Evolutionary conservation across 108 stramenopile species (phyloP).

Genomic region (Pseudonitzschia multiseries): DNA sequence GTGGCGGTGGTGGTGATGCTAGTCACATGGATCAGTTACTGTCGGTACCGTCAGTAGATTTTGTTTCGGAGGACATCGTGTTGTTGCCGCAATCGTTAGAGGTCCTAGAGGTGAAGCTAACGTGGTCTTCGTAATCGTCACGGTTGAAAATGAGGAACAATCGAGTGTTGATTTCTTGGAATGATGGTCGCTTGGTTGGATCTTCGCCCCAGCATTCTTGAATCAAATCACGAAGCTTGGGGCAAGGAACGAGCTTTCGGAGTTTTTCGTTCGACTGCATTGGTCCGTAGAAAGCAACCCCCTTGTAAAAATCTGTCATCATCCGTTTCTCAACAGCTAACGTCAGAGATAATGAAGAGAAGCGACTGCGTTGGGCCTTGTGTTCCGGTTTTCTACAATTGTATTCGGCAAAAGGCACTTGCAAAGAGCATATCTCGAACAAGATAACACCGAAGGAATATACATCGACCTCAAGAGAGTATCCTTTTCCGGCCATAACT

Average conservation of each 20-base stretch:
- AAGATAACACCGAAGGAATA: slow-evolving; percentile 57
- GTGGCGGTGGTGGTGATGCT: too few relatives aligned
- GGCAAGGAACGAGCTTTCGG: slow-evolving; percentile 26
- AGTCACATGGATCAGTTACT: too few relatives aligned
- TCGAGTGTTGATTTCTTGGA: neutral
- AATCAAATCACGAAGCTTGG: slow-evolving; percentile 32
- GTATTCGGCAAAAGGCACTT: slow-evolving; percentile 28
- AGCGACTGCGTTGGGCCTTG: neutral
- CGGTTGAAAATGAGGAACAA: neutral
- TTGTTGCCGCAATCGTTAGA: too few relatives aligned
- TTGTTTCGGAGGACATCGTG: too few relatives aligned
- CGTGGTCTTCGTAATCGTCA: neutral
- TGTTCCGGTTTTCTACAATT: neutral
- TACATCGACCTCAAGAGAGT: slow-evolving; percentile 49
- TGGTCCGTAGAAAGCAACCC: neutral
- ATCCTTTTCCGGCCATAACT: slow-evolving; percentile 39
- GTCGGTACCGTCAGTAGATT: too few relatives aligned
- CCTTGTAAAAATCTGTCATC: neutral
- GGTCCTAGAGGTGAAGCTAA: too few relatives aligned
- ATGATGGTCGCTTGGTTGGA: slow-evolving; percentile 39
- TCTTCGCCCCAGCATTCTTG: slow-evolving; percentile 46
- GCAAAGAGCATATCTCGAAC: slow-evolving; percentile 49
- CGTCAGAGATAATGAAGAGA: neutral
- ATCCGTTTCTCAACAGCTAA: neutral
- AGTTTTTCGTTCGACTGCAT: neutral